Evolutionary conservation across 1,139 yeast species (phyloP), one percentile per base, ranked within the genome.

Genomic region (Scheffersomyces stambukii): DNA sequence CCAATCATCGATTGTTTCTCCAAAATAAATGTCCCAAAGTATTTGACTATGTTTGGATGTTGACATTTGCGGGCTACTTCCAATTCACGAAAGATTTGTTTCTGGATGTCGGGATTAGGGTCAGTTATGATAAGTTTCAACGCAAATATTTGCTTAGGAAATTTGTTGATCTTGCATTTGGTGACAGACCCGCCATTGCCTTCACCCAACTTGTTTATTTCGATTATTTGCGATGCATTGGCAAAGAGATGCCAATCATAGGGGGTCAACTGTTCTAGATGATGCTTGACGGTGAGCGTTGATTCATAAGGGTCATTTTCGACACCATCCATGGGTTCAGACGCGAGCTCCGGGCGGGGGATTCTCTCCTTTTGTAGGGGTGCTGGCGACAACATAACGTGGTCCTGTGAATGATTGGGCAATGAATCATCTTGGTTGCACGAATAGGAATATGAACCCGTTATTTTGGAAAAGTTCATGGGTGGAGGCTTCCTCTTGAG

Each of bases 131-230:
- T 81, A n/a, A 81, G 69, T 56, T 91, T 91, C 35, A 91, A 59
- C 0, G 98, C 98, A 69, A 91, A 89, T 3, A 88, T 64, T 19
- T 75, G 76, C 60, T 64, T 32, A 13, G 47, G 39, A 20, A 40
- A 20, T 21, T 34, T 33, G 11, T 37, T 35, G 12, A 41, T 31
- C 9, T 28, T 21, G 54, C 97, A 91, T 49, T 85, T 77, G 14
- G 81, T 71, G 8, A 91, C 98, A 12, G 86, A 71, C 1, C 98
- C 98, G 8, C 96, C 95, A 24, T 84, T 82, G 10, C 98, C 98
- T 60, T 91, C 97, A 11, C 98, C 98, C 11, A 91, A 57, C 23
- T 76, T 68, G 18, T 78, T 77, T 23, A 88, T 25, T 31, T 51
- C 54, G 11, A 46, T 32, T 7, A 51, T 48, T 26, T 48, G 46